These are phyloP conservation scores for Rachicladosporium sp. DNA, from an alignment of 2,329 filamentous ascomycete genomes.

Conservation along the genomic window DNA sequence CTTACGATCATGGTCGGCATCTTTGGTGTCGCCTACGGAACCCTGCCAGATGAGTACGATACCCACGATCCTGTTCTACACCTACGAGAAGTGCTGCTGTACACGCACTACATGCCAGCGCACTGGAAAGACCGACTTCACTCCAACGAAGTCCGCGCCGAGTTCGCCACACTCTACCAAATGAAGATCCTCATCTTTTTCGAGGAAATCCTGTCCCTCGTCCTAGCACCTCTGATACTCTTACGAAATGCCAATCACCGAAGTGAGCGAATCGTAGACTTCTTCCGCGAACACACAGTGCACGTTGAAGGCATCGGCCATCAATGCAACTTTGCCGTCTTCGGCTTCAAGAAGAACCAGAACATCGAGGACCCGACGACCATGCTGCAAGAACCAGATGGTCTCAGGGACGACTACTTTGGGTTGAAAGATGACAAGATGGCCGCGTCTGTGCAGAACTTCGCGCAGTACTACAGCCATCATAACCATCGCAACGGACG, in stretches of 20 bases:
- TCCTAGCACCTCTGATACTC: conserved; percentile 81
- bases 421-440: conserved; percentile 94
- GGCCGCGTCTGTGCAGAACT: conserved; percentile 92
- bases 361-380: conserved; percentile 31
- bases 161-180: conserved; percentile 85
- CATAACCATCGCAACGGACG: conserved; percentile 19
- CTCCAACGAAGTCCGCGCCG: conserved; percentile 80
- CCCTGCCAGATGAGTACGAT: conserved; percentile 70
- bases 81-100: conserved; percentile 77
- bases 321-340: conserved; percentile 93
- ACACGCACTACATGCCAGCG: conserved; percentile 80
- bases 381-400: conserved; percentile 24
- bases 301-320: conserved; percentile 94
- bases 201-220: conserved; percentile 83
- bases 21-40: conserved; percentile 71
- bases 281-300: conserved; percentile 94
- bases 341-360: conserved; percentile 81
- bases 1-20: conserved; percentile 69
- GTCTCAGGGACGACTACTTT: conserved; percentile 82
- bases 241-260: conserved; percentile 77
- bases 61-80: conserved; percentile 90
- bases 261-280: conserved; percentile 88
- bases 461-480: conserved; percentile 70
- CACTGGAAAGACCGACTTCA: conserved; percentile 87
- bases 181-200: conserved; percentile 84